Conservation (phyloP, 768 basidiomycete genomes). For the Lentinula aciculospora region DNA sequence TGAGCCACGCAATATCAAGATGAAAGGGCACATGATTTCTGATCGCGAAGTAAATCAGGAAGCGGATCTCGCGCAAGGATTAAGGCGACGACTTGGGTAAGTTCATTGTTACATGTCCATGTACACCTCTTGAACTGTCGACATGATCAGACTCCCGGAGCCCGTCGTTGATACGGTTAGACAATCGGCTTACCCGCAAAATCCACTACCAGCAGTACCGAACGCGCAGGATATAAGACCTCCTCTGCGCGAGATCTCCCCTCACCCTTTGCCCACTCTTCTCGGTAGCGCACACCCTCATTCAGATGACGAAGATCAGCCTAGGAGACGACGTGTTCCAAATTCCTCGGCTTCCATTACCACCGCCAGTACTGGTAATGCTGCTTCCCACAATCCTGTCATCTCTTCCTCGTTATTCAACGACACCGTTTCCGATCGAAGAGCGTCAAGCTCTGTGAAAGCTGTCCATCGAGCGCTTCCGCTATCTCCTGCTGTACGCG, state of each 20-base stretch:
- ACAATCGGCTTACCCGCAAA: background rate
- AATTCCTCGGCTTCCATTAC: constrained; percentile 9
- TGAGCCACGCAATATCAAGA: constrained; percentile 57
- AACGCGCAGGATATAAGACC: constrained; percentile 14
- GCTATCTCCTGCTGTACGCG: constrained; percentile 12
- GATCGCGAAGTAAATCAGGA: constrained; percentile 60
- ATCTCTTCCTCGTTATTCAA: background rate
- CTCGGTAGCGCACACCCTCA: constrained; percentile 13
- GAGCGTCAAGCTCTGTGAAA: background rate
- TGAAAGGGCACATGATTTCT: constrained; percentile 57
- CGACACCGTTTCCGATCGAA: background rate
- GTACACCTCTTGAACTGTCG: background rate
- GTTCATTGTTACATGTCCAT: constrained; percentile 10
- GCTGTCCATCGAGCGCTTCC: constrained; percentile 3
- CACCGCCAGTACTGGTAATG: constrained; percentile 1
- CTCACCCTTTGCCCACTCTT: constrained; percentile 17
- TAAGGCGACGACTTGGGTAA: constrained; percentile 67
- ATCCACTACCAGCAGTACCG: constrained; percentile 6
- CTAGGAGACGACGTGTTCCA: constrained; percentile 19
- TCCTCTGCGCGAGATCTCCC: constrained; percentile 22
- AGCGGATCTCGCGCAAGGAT: constrained; percentile 51
- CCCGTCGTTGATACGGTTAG: constrained; percentile 10
- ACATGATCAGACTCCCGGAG: constrained; percentile 17
- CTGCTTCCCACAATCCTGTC: background rate
- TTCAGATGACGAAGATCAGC: constrained; percentile 23